phyloP scores from a whole-genome alignment of 345 rosid genomes.

The Arabis hirsuta region DNA sequence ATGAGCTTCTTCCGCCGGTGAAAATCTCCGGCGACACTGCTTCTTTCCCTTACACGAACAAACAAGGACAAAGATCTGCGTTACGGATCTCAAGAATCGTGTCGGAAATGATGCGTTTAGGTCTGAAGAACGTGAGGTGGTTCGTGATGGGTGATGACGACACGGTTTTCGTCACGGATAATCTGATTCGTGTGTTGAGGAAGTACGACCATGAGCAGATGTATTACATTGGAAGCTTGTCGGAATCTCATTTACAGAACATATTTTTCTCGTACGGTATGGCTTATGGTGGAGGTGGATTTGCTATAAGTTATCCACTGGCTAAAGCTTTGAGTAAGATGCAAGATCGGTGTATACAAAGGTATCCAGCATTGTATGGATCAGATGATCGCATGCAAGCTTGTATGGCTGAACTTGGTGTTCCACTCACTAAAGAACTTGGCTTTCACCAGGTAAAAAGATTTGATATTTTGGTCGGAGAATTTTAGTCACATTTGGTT shows the following conservation, averaged over 20 bases:
- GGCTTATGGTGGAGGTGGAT: slow-evolving; percentile 99
- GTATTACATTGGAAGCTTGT: slow-evolving; percentile 91
- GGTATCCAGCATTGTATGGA: slow-evolving; percentile 93
- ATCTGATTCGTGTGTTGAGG: slow-evolving; percentile 70
- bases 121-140: slow-evolving; percentile 79
- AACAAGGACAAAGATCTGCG: slow-evolving; percentile 92
- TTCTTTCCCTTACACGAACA: slow-evolving; percentile 68
- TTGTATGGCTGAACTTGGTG: slow-evolving; percentile 99
- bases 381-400: slow-evolving; percentile 98
- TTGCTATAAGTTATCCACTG: slow-evolving; percentile 89
- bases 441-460: slow-evolving; percentile 91
- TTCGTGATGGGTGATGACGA: slow-evolving; percentile 99
- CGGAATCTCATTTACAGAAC: slow-evolving; percentile 95
- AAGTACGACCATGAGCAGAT: slow-evolving; percentile 87
- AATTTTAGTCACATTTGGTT: slow-evolving; percentile 6
- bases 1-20: slow-evolving; percentile 54
- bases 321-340: slow-evolving; percentile 83
- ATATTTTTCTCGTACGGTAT: slow-evolving; percentile 90
- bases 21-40: slow-evolving; percentile 79
- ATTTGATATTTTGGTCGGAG: neutral
- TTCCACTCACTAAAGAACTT: slow-evolving; percentile 91
- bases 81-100: slow-evolving; percentile 94
- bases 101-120: slow-evolving; percentile 77
- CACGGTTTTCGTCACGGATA: slow-evolving; percentile 85
- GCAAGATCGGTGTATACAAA: slow-evolving; percentile 86